Evolutionary conservation across 441 rosid species (phyloP), one percentile per base, ranked within the genome.

Genomic region (Populus hybrid): DNA sequence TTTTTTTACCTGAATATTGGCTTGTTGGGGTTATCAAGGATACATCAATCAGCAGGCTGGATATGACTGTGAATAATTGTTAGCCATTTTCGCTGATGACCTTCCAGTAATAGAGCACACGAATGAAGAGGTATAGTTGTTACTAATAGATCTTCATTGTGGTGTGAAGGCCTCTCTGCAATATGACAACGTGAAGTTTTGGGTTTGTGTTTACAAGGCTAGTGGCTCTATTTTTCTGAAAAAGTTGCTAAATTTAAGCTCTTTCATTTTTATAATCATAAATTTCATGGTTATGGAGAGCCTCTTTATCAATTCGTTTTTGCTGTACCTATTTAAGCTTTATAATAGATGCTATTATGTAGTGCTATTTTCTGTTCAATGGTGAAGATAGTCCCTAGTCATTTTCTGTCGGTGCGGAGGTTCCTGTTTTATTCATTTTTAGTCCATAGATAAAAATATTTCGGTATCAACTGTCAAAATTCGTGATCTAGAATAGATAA

Each of bases 11-110:
- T 61, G 70, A 80, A 71, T 30, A 80, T 77, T 82, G 64, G 69
- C 76, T 79, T 74, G 28, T 80, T 84, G 82, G 85, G 81, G 70
- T 79, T 74, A 71, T 71, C 68, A 86, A 89, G 91, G 92, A 74
- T 30, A 30, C 32, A 30, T 30, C 32, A 30, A 30, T 30, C 32
- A 30, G 3, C 32, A 30, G 32, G 32, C 32, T 30, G 4, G 32
- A 30, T 30, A 30, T 30, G 32, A 30, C 32, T 30, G 32, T 30
- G 32, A 30, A 30, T 30, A 30, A 30, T 30, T 30, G 32, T 30
- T 3, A 30, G 32, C 32, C 32, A 30, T 30, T 30, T 30, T 30
- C 32, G 3, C 32, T 30, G 32, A 30, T 30, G 32, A 30, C 32
- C 32, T 30, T 30, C 32, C 32, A 30, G 32, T 30, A 30, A 30